Conservation (phyloP, 2,329 filamentous ascomycete genomes). For the Triangularia setosa region DNA sequence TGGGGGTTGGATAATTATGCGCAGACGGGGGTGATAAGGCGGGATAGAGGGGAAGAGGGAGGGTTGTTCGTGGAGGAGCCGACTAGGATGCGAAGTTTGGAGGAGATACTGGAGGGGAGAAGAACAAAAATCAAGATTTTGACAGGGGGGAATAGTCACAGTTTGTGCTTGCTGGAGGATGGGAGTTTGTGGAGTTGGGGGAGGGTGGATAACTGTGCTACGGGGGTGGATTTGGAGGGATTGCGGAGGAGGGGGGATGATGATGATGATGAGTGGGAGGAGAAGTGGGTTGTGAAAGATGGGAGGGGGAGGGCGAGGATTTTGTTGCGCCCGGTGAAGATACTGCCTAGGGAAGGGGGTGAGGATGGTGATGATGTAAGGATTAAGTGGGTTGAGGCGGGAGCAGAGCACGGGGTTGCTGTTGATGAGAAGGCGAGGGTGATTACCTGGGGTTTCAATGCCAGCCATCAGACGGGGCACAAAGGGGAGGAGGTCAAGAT, state of each 20-base stretch:
- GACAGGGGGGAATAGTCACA: neutral
- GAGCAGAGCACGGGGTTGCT: neutral
- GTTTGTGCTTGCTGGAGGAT: neutral
- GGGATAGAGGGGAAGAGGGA: neutral
- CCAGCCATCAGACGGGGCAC: neutral
- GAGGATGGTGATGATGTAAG: neutral
- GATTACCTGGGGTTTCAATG: neutral
- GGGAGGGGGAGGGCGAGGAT: neutral
- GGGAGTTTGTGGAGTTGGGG: neutral
- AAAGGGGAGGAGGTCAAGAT: neutral
- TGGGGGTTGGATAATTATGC: slow-evolving; percentile 2
- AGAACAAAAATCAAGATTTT: neutral
- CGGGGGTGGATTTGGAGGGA: neutral
- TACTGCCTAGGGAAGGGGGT: neutral
- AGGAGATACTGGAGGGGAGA: neutral
- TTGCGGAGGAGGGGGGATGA: neutral
- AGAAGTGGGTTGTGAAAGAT: neutral
- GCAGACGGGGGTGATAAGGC: neutral
- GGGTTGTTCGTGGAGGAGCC: neutral
- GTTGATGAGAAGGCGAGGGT: neutral
- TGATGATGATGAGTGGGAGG: neutral
- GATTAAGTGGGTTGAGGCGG: neutral
- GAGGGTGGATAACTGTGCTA: neutral
- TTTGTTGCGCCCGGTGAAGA: neutral
- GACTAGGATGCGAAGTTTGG: neutral